A percentile compares a stretch with the other conserved stretches of the same genome.
phyloP scores from a whole-genome alignment of 371 early-diverging fungal genomes.

The Sporodiniella umbellata region DNA sequence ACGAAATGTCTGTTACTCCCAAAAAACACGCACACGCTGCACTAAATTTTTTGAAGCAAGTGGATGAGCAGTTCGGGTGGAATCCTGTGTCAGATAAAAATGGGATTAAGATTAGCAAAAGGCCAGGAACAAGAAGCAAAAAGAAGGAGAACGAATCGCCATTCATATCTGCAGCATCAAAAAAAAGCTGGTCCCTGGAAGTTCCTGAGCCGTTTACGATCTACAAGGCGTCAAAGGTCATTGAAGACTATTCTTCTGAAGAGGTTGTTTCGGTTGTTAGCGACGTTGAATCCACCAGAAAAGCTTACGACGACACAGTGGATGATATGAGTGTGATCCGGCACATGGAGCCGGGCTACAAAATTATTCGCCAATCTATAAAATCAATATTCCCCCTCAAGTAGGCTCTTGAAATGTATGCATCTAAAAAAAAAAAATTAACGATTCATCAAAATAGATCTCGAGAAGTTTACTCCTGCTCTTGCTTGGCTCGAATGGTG shows the following conservation, averaged over 20 bases:
- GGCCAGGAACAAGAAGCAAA: slow-evolving; percentile 20
- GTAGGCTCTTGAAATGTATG: slow-evolving; percentile 22
- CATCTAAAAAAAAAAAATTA: not conserved
- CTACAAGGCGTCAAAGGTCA: slow-evolving; percentile 53
- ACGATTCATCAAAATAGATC: slow-evolving; percentile 15
- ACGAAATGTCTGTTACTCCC: slow-evolving; percentile 16
- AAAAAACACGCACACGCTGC: slow-evolving; percentile 30
- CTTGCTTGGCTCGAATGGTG: slow-evolving; percentile 36
- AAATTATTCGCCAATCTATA: slow-evolving; percentile 38
- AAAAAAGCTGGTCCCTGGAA: slow-evolving; percentile 4
- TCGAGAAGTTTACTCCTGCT: slow-evolving; percentile 30
- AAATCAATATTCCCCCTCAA: slow-evolving; percentile 57
- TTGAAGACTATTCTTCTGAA: slow-evolving; percentile 56
- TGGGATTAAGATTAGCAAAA: slow-evolving; percentile 45
- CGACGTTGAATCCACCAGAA: slow-evolving; percentile 35
- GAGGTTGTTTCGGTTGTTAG: slow-evolving; percentile 54
- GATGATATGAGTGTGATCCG: slow-evolving; percentile 36
- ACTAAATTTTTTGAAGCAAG: slow-evolving; percentile 25
- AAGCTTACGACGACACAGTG: slow-evolving; percentile 42
- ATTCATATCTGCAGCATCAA: not conserved
- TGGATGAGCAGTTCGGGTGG: slow-evolving; percentile 50
- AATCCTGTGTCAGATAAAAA: slow-evolving; percentile 38
- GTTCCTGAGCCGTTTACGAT: slow-evolving; percentile 53
- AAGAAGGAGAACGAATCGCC: not conserved
- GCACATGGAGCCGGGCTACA: slow-evolving; percentile 37